These are phyloP conservation scores for Eucalyptus cloeziana DNA, from an alignment of 345 rosid species.

Conservation along the genomic window DNA sequence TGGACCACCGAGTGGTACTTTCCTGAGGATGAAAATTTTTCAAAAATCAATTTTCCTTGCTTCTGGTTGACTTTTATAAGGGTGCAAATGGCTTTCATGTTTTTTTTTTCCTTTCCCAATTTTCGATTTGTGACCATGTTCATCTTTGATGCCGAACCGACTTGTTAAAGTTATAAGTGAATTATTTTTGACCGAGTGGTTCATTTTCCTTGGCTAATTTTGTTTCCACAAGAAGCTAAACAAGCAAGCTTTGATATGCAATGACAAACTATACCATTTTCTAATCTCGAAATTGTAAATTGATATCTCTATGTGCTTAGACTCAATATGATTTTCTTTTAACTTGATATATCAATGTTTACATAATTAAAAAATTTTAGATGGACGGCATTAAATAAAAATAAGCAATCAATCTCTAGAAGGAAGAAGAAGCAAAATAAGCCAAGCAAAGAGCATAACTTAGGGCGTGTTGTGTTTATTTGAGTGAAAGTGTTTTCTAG, in stretches of 20 bases:
- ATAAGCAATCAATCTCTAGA: neutral
- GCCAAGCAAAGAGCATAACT: neutral
- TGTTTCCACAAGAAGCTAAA: neutral
- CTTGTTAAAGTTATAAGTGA: neutral
- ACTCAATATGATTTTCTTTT: neutral
- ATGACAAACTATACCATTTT: neutral
- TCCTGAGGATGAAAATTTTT: rapidly evolving
- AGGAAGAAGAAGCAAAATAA: neutral
- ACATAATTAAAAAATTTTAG: neutral
- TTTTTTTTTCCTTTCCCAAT: neutral
- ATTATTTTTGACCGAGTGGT: neutral
- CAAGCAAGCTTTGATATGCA: neutral
- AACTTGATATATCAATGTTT: neutral
- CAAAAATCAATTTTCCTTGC: neutral
- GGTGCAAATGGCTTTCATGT: neutral
- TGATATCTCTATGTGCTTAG: neutral
- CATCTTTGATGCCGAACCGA: neutral
- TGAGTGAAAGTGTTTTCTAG: rapidly evolving
- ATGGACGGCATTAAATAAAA: neutral
- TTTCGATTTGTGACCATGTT: neutral
- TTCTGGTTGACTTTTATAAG: neutral
- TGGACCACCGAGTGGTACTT: neutral
- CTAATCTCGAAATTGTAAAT: neutral
- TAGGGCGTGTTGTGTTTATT: neutral
- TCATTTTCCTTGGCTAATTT: neutral